A percentile compares a stretch with the other conserved stretches of the same genome.
phyloP scores from a whole-genome alignment of 495 filamentous ascomycete species.

The Trichoderma erinaceum region DNA sequence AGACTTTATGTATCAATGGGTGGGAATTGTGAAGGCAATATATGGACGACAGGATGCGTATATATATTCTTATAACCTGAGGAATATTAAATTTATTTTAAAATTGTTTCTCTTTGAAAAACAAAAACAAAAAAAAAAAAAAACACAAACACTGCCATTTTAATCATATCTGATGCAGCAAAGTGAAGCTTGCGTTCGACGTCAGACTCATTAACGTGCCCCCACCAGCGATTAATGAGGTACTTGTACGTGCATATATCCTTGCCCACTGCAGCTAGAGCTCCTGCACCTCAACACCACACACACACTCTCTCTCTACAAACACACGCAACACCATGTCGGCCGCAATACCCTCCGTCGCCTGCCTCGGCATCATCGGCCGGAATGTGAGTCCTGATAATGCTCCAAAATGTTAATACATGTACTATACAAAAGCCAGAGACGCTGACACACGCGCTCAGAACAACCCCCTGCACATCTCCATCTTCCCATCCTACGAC shows the following conservation, averaged over 20 bases:
- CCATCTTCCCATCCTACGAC: slow-evolving; percentile 72
- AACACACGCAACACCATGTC: slow-evolving; percentile 31
- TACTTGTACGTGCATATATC: slow-evolving; percentile 1
- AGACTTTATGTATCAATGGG: no score
- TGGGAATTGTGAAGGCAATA: no score
- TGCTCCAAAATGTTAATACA: no score
- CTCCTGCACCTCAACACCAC: slow-evolving; percentile 14
- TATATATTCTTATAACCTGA: no score
- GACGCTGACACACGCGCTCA: slow-evolving; percentile 29
- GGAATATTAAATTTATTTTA: no score
- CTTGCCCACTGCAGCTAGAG: slow-evolving; percentile 3
- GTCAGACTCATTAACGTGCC: neutral
- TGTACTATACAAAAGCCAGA: neutral
- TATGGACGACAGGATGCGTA: no score
- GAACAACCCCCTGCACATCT: slow-evolving; percentile 95
- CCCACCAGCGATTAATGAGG: neutral
- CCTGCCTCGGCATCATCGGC: slow-evolving; percentile 88
- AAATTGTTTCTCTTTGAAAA: no score
- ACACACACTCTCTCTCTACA: slow-evolving; percentile 1
- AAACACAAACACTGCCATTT: no score
- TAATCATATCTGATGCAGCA: no score
- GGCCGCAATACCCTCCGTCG: slow-evolving; percentile 62
- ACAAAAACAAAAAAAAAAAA: no score
- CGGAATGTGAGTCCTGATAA: slow-evolving; percentile 74
- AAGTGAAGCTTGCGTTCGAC: neutral